A percentile compares a stretch with the other conserved stretches of the same genome.
phyloP scores from a whole-genome alignment of 306 rosid genomes.

The Arachis hypogaea region DNA sequence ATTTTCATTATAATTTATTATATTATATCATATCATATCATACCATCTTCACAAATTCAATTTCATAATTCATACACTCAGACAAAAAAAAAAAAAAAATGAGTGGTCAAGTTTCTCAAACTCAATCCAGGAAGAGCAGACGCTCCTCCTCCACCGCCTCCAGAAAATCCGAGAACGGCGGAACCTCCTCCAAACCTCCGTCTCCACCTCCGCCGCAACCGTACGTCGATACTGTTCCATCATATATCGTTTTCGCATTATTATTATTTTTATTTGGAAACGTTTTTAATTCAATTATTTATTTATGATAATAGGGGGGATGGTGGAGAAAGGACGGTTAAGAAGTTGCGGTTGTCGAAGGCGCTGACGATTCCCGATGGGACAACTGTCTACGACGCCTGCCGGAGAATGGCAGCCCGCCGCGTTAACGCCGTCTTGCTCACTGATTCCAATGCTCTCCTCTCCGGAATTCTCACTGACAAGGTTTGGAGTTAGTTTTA shows the following conservation, averaged over 20 bases:
- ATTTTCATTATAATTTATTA: too few species aligned
- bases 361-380: conserved; percentile 93
- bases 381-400: conserved; percentile 85
- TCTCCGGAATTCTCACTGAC: conserved; percentile 88
- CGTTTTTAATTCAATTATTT: too few species aligned
- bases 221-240: background rate
- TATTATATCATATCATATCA: too few species aligned
- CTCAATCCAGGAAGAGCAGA: background rate
- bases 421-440: conserved; percentile 85
- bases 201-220: conserved; percentile 52
- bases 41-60: background rate
- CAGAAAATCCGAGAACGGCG: conserved; percentile 27
- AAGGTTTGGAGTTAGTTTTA: conserved; percentile 48
- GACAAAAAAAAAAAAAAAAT: background rate
- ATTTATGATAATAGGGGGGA: conserved; percentile 43
- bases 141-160: background rate
- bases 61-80: background rate
- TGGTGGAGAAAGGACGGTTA: conserved; percentile 90
- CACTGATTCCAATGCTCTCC: conserved; percentile 88
- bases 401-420: conserved; percentile 93
- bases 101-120: background rate
- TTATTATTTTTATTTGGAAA: background rate
- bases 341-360: conserved; percentile 82
- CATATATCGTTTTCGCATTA: background rate
- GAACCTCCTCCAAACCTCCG: conserved; percentile 43